phyloP scores from a whole-genome alignment of 2,329 filamentous ascomycete genomes.

The Acephala macrosclerotiorum region DNA sequence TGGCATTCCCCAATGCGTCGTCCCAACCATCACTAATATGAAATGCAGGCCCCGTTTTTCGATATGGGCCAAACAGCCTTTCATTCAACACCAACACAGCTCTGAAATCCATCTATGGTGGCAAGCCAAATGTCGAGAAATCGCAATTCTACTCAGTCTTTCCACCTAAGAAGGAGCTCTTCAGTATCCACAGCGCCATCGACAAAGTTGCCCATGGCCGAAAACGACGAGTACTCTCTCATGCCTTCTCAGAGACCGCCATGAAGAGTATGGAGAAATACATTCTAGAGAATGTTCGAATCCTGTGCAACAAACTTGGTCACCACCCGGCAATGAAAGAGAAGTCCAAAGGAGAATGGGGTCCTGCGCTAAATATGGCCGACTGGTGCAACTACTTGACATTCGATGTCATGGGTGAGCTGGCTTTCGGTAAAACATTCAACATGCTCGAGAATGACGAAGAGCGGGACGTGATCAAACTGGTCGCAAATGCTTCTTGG shows the following conservation, averaged over 20 bases:
- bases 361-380: constrained; percentile 65
- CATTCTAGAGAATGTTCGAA: constrained; percentile 48
- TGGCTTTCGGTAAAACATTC: constrained; percentile 59
- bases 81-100: constrained; percentile 78
- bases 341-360: constrained; percentile 56
- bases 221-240: constrained; percentile 69
- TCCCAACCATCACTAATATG: constrained; percentile 10
- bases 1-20: constrained; percentile 34
- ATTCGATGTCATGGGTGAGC: constrained; percentile 58
- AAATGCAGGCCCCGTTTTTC: constrained; percentile 60
- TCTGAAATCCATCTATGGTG: constrained; percentile 71
- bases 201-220: constrained; percentile 73
- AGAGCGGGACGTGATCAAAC: constrained; percentile 70
- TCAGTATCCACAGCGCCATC: constrained; percentile 77
- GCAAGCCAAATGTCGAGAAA: constrained; percentile 69
- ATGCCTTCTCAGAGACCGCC: constrained; percentile 61
- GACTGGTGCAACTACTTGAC: constrained; percentile 50
- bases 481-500: constrained; percentile 73
- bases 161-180: constrained; percentile 67
- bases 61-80: constrained; percentile 79
- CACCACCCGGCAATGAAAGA: constrained; percentile 32
- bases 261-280: constrained; percentile 44
- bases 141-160: constrained; percentile 78
- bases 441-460: constrained; percentile 56
- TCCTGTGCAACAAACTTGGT: constrained; percentile 65